Base-by-base conservation (phyloP, 2,329 filamentous ascomycete species). In the Cladosporium cucumerinum region DNA sequence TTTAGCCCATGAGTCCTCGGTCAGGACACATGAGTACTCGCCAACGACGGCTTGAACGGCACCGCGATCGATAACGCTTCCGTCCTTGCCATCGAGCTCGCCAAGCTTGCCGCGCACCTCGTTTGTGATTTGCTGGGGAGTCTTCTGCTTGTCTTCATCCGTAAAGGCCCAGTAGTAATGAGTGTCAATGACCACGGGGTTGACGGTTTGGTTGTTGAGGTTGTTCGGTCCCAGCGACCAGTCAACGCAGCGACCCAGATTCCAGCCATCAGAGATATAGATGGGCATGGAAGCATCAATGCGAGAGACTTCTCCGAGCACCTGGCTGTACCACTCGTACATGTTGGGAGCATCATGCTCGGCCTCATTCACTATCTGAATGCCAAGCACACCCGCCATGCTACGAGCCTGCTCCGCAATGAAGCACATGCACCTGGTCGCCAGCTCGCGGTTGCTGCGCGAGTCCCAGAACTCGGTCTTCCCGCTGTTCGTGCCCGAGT, bases 341-440 rank as follows among this genome's bases (percentile, higher is more conserved):
- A 87, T 83, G 23, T 70, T 71, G 18, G 78, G 75, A 21, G 82
- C 81, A 57, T 81, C 76, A 73, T 78, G 81, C 48, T 80, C 78
- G 2, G 84, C 82, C 69, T 87, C 85, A 62, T 87, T 87, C 63
- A 82, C 81, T 25, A 87, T 70, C 72, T 87, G 84, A n/a, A 88
- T 73, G 0, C 86, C 86, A 21, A 82, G 75, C 2, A 87, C 78
- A 2, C 80, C 81, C 2, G 78, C 73, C 64, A 83, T 78, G 21
- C 70, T 72, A 10, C 69, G 71, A 7, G 81, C 76, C 69, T 86
- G 79, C 30, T 79, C 73, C 1, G 82, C 81, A 43, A 87, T 78
- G 68, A 84, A 85, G 43, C 79, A 75, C 8, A 84, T 71, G 64
- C 81, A 83, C 25, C 78, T 75, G n/a, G 78, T 78, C 1, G 81